These are phyloP conservation scores for Neopestalotiopsis sp. DNA, from an alignment of 2,329 filamentous ascomycete species.

Conservation along the genomic window DNA sequence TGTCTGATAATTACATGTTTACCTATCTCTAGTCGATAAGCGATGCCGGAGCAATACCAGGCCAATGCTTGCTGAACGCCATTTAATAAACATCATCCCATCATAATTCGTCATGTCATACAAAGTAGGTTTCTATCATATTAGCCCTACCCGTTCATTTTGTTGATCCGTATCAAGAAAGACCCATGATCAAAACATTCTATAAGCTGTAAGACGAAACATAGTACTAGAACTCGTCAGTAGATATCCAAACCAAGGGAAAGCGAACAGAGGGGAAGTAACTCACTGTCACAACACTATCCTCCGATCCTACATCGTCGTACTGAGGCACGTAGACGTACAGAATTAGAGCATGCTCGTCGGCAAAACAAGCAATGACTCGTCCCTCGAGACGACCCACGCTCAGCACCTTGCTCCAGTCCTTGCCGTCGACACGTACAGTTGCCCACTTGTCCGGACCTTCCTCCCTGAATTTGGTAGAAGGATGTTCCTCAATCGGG, in stretches of 20 bases:
- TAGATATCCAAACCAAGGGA: not conserved
- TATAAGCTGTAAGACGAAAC: constrained; percentile 35
- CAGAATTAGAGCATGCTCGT: constrained; percentile 80
- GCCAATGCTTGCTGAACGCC: not conserved
- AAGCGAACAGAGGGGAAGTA: not conserved
- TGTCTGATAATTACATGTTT: not conserved
- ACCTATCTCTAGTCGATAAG: not conserved
- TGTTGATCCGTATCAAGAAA: too few relatives aligned
- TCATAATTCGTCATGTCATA: not conserved
- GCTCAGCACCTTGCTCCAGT: constrained; percentile 94
- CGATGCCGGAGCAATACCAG: not conserved
- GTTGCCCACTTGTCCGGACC: constrained; percentile 86
- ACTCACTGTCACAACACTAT: constrained; percentile 77
- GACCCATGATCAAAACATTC: not conserved
- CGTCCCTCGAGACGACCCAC: constrained; percentile 87
- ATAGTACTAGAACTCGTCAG: constrained; percentile 33
- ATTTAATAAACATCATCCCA: not conserved
- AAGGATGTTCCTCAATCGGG: constrained; percentile 79
- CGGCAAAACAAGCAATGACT: constrained; percentile 89
- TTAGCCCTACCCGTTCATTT: not conserved
- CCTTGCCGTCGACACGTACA: constrained; percentile 88
- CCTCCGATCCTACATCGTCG: constrained; percentile 68
- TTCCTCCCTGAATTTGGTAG: constrained; percentile 75
- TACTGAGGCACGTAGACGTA: constrained; percentile 81
- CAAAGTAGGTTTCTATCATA: not conserved